phyloP scores from a whole-genome alignment of 2,329 filamentous ascomycete genomes.

The Calonectria multiphialidica region DNA sequence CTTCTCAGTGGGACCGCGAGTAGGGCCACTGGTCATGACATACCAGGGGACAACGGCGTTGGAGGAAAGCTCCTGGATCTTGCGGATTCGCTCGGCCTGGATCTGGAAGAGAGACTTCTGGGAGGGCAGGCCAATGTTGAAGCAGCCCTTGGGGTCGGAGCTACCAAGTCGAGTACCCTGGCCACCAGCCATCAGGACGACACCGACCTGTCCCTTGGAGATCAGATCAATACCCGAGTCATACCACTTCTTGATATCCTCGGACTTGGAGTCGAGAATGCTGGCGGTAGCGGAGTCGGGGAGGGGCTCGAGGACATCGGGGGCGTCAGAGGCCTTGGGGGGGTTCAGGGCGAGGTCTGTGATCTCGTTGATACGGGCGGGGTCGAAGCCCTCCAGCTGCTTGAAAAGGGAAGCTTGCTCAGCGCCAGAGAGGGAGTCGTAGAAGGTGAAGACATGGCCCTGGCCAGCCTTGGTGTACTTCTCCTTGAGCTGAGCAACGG shows the following conservation, averaged over 20 bases:
- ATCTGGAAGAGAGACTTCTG: conserved; percentile 97
- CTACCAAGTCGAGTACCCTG: conserved; percentile 96
- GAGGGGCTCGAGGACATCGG: conserved; percentile 81
- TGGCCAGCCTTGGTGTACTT: conserved; percentile 83
- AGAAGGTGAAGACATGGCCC: conserved; percentile 83
- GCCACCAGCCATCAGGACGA: conserved; percentile 96
- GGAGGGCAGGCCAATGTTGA: conserved; percentile 93
- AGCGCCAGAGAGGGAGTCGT: conserved; percentile 78
- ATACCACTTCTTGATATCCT: conserved; percentile 88
- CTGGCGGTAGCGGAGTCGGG: conserved; percentile 89
- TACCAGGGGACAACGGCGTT: conserved; percentile 90
- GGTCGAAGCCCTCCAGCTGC: conserved; percentile 86
- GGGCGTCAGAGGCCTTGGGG: conserved; percentile 69
- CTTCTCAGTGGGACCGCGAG: conserved; percentile 88
- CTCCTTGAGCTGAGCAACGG: conserved; percentile 77
- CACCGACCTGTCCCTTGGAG: conserved; percentile 79
- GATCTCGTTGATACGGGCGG: conserved; percentile 88
- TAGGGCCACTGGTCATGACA: conserved; percentile 98
- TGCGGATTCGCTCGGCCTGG: conserved; percentile 92
- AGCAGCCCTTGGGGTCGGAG: conserved; percentile 97
- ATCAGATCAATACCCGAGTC: conserved; percentile 84
- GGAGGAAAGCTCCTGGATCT: conserved; percentile 84
- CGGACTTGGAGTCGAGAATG: conserved; percentile 86
- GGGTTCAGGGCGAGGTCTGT: conserved; percentile 86
- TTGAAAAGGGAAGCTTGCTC: conserved; percentile 85